Base-by-base conservation (phyloP, 1,139 yeast genomes). In the Debaryomycetaceae sp. region DNA sequence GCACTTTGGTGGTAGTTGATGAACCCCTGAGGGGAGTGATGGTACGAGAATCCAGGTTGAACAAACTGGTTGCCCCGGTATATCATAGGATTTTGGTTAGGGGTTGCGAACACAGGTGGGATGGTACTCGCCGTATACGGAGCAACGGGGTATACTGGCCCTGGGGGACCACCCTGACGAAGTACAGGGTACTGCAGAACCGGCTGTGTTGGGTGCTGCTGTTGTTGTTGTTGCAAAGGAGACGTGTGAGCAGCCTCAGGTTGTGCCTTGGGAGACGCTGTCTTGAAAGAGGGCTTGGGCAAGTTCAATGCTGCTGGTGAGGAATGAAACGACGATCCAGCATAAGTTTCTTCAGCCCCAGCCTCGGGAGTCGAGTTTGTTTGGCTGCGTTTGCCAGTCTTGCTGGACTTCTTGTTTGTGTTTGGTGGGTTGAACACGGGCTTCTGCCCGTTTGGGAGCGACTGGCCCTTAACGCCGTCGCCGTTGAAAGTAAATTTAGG, bases 281-380 rank as follows among this genome's bases (percentile, higher is more conserved):
- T 18, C 39, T 55, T 60, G 45, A 74, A 74, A 3, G 75, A 62
- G 5, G 80, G 80, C 42, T 72, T 74, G 18, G 79, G 79, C 39
- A 74, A 61, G 23, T 71, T 68, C 40, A 72, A 54, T 3, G 79
- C 78, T 25, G 73, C 74, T 1, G 80, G 80, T 13, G 78, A 71
- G 15, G 75, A 67, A 49, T 70, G 75, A 46, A 74, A 74, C 24
- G 78, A 69, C 25, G 78, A 68, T 12, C 80, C 80, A 32, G 80
- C 80, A 49, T 72, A 74, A 20, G 61, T 61, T 22, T 61, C 64
- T 43, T 52, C 65, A 18, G 19, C 27, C 9, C 36, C 27, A 18
- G 10, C 20, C 30, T 30, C 38, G 34, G 30, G 34, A 26, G 29
- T 30, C 16, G 34, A 18, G 40, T 42, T 45, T 23, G 44, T 42